Base-by-base conservation (phyloP, 805 yeast genomes). In the Lipomyces yamadae region DNA sequence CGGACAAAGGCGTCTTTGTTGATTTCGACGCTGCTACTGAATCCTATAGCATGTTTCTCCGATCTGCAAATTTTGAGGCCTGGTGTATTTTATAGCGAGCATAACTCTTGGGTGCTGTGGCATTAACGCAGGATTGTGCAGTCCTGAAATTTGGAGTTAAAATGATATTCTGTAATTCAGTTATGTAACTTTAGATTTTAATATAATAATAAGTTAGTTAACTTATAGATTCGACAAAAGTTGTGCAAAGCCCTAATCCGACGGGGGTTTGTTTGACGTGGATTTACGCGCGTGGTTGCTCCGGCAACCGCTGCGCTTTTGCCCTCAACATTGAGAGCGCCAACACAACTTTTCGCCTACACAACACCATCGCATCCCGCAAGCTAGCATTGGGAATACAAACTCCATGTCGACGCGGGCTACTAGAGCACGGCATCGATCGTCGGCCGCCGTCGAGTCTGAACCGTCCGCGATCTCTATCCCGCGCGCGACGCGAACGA, bases 1-100 rank as follows among this genome's bases (percentile, higher is more conserved):
- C 67, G 10, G 70, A 64, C 24, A 55, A 52, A 34, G 62, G 60
- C 15, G 58, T 65, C 32, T 67, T 65, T 65, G 53, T 30, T 52
- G 50, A 39, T 29, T 53, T 56, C 34, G 63, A 34, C n/a, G 55
- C 61, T 6, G 66, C 69, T 7, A 35, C 35, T n/a, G 55, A 59
- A 60, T 65, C 65, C 35, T 67, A 67, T 42, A 42, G 62, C 35
- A 30, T 52, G 24, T 32, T 67, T 11, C 50, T 65, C 42, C 50
- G 66, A 53, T 61, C 70, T 15, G 68, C 61, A 13, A 67, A 67
- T 32, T 67, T 67, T 53, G 70, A 67, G 50, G 68, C 70, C 33
- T 67, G 70, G 70, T 65, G 70, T 56, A 62, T 62, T 61, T 3
- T 15, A 35, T 63, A 42, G 33, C 4, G 10, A 15, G 48, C 24